A percentile compares a stretch with the other conserved stretches of the same genome.
Evolutionary conservation across 2,329 filamentous ascomycete species (phyloP).

Genomic region (Penicillium decumbens): DNA sequence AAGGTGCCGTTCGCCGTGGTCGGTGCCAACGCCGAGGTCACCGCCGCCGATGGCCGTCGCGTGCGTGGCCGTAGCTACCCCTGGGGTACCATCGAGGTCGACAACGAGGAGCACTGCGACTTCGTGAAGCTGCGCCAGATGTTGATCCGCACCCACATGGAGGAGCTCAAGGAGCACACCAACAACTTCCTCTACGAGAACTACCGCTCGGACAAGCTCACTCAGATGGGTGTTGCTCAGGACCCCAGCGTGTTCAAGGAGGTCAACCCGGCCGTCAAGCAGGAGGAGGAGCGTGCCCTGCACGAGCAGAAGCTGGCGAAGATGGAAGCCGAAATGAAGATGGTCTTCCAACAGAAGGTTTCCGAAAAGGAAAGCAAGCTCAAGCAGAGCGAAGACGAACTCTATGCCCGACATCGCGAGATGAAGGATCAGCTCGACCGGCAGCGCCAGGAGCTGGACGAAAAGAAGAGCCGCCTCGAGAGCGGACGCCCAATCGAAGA

Average conservation of each 20-base stretch:
- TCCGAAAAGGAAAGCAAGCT: slow-evolving; percentile 99
- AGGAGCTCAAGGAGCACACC: slow-evolving; percentile 99
- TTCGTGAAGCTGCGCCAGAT: slow-evolving; percentile 99
- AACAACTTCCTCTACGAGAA: slow-evolving; percentile 99
- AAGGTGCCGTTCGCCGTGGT: slow-evolving; percentile 99
- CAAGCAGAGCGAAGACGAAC: slow-evolving; percentile 98
- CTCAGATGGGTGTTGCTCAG: slow-evolving; percentile 95
- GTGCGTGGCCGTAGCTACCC: slow-evolving; percentile 94
- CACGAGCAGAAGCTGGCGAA: slow-evolving; percentile 99
- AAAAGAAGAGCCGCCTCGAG: slow-evolving; percentile 96
- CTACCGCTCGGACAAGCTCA: slow-evolving; percentile 99
- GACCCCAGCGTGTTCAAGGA: slow-evolving; percentile 99
- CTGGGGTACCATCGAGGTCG: slow-evolving; percentile 97
- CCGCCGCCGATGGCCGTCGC: slow-evolving; percentile 84
- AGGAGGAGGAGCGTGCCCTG: slow-evolving; percentile 95
- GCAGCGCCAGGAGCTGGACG: slow-evolving; percentile 89
- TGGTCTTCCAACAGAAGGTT: slow-evolving; percentile 99
- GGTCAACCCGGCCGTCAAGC: slow-evolving; percentile 99
- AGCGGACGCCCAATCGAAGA: slow-evolving; percentile 94
- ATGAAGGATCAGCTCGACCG: slow-evolving; percentile 99
- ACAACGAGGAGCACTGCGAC: slow-evolving; percentile 99
- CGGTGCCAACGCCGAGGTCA: slow-evolving; percentile 91
- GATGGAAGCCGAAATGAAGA: slow-evolving; percentile 99
- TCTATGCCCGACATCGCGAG: slow-evolving; percentile 95
- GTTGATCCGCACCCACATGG: slow-evolving; percentile 99